Conservation (phyloP, 2,329 filamentous ascomycete species). For the Colletotrichum sp. region DNA sequence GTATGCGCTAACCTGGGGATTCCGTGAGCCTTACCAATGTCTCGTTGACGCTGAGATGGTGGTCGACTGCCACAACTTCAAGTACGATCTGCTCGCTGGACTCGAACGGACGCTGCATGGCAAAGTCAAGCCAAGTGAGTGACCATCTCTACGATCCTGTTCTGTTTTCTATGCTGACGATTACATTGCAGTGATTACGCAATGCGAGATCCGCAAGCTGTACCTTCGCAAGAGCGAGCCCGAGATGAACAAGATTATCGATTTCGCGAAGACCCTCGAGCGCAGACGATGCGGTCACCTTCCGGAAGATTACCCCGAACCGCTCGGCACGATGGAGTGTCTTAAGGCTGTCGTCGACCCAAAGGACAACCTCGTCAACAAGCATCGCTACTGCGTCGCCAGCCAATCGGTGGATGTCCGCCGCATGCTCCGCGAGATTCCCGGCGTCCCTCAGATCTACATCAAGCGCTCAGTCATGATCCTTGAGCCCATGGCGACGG, state of each 20-base stretch:
- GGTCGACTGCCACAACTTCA: conserved; percentile 79
- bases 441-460: conserved; percentile 79
- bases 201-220: conserved; percentile 81
- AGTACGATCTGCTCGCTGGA: conserved; percentile 83
- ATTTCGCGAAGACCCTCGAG: conserved; percentile 73
- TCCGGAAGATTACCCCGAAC: conserved; percentile 72
- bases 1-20: conserved; percentile 85
- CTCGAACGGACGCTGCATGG: conserved; percentile 86
- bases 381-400: conserved; percentile 80
- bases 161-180: not conserved
- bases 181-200: conserved; percentile 68
- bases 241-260: conserved; percentile 65
- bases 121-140: conserved; percentile 79
- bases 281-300: conserved; percentile 80
- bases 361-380: conserved; percentile 74
- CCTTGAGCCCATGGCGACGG: conserved; percentile 73
- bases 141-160: not conserved
- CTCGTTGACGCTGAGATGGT: conserved; percentile 88
- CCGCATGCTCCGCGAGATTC: conserved; percentile 66
- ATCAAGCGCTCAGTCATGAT: conserved; percentile 79
- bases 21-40: conserved; percentile 94
- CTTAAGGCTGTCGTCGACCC: conserved; percentile 78
- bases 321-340: conserved; percentile 73
- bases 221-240: conserved; percentile 67
- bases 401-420: conserved; percentile 72